Percentiles rank a stretch among this genome's conserved stretches.
Conservation (phyloP, 2,329 filamentous ascomycete genomes). For the Alternaria alternata region DNA sequence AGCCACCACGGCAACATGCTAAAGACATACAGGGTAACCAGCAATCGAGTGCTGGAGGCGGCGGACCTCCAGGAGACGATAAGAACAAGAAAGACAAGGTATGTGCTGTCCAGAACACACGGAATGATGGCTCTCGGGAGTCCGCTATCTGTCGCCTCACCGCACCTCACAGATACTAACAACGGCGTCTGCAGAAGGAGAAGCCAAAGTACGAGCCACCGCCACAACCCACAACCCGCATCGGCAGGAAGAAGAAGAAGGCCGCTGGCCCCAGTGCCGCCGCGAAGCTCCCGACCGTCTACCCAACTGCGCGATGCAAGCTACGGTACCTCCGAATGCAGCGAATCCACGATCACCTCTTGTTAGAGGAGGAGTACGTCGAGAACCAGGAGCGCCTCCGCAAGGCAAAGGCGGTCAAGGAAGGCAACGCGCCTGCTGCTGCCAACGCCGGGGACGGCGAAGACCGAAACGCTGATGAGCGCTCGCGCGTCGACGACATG, state of each 20-base stretch:
- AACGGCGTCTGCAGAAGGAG: slow-evolving; percentile 71
- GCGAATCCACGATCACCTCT: slow-evolving; percentile 94
- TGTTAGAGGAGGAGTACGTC: slow-evolving; percentile 98
- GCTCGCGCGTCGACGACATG: slow-evolving; percentile 96
- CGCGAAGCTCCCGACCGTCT: slow-evolving; percentile 92
- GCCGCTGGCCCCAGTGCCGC: slow-evolving; percentile 90
- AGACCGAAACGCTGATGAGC: slow-evolving; percentile 93
- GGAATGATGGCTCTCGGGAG: background rate
- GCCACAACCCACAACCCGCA: slow-evolving; percentile 92
- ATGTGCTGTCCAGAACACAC: slow-evolving; percentile 11
- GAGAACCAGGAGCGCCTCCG: slow-evolving; percentile 97
- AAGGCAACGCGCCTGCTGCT: slow-evolving; percentile 64
- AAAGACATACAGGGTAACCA: slow-evolving; percentile 71
- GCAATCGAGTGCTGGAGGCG: slow-evolving; percentile 84
- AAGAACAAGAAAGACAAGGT: slow-evolving; percentile 87
- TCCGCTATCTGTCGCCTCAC: slow-evolving; percentile 11
- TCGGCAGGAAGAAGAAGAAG: slow-evolving; percentile 99
- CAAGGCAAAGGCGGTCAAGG: slow-evolving; percentile 76
- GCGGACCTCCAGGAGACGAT: slow-evolving; percentile 72
- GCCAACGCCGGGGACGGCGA: slow-evolving; percentile 69
- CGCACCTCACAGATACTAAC: slow-evolving; percentile 10
- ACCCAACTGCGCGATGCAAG: slow-evolving; percentile 96
- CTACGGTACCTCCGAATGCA: slow-evolving; percentile 97
- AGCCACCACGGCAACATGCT: slow-evolving; percentile 47
- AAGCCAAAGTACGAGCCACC: slow-evolving; percentile 99